phyloP scores from a whole-genome alignment of 441 rosid genomes.

The Gossypium trilobum region DNA sequence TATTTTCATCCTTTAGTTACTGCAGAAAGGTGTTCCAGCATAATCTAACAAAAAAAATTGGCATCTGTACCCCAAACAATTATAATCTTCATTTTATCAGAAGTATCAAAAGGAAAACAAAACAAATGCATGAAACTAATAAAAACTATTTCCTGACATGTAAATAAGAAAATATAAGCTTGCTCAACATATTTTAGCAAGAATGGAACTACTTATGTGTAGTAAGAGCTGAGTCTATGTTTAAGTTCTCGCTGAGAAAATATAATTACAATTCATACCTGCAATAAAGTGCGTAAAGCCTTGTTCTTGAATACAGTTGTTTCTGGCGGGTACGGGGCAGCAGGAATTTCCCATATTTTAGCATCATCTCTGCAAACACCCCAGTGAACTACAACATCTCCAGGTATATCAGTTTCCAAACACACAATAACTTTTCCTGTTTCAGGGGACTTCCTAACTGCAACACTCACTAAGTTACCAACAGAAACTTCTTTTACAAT shows the following conservation, averaged over 20 bases:
- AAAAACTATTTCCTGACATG: neutral
- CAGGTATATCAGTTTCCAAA: slow-evolving; percentile 75
- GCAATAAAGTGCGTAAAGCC: slow-evolving; percentile 71
- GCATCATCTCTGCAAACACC: slow-evolving; percentile 78
- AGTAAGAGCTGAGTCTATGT: slow-evolving; percentile 4
- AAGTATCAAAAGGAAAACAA: neutral
- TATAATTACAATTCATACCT: slow-evolving; percentile 35
- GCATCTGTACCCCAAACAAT: neutral
- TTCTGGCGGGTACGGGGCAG: slow-evolving; percentile 68
- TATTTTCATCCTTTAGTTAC: neutral
- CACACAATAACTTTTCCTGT: slow-evolving; percentile 48
- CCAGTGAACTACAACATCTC: slow-evolving; percentile 87
- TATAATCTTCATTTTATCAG: neutral
- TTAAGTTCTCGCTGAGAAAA: slow-evolving; percentile 14
- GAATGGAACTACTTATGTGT: neutral
- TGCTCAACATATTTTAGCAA: slow-evolving; percentile 9
- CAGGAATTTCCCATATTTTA: slow-evolving; percentile 76
- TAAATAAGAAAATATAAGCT: neutral
- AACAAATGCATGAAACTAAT: neutral
- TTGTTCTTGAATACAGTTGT: slow-evolving; percentile 63
- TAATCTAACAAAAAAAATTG: neutral
- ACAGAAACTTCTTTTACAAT: slow-evolving; percentile 43
- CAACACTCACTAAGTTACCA: slow-evolving; percentile 45
- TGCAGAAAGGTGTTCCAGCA: neutral
- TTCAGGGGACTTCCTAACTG: slow-evolving; percentile 56